Percentiles rank a stretch among this genome's conserved stretches.
Conservation (phyloP, 2,329 filamentous ascomycete genomes). For the Penicillium digitatum region DNA sequence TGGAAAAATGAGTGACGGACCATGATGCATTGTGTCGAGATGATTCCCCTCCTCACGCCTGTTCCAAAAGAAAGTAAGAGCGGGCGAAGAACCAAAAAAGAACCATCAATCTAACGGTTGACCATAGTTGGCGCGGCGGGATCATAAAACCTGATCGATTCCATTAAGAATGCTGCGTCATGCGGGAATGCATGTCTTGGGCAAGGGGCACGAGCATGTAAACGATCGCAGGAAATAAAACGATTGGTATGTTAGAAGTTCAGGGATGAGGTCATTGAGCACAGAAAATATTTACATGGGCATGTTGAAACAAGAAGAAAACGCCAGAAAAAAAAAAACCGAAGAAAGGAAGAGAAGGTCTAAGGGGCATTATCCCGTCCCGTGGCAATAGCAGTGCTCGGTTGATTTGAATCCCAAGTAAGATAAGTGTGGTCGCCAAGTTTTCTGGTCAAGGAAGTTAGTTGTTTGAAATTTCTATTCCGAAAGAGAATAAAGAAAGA, state of each 20-base stretch:
- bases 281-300: slow-evolving; percentile 18
- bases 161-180: slow-evolving; percentile 22
- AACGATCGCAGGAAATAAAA: not conserved
- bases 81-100: not conserved
- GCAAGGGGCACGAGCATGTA: slow-evolving; percentile 14
- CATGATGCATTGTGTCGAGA: slow-evolving; percentile 29
- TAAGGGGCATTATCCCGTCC: slow-evolving; percentile 48
- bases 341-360: not conserved
- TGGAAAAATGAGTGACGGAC: slow-evolving; percentile 19
- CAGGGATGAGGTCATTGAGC: slow-evolving; percentile 15
- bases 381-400: slow-evolving; percentile 53
- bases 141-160: slow-evolving; percentile 1
- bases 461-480: not conserved
- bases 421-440: slow-evolving; percentile 96
- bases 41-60: slow-evolving; percentile 11
- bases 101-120: not conserved
- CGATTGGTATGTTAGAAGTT: slow-evolving; percentile 11
- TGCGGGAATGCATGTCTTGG: slow-evolving; percentile 17
- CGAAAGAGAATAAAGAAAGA: not conserved
- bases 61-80: not conserved
- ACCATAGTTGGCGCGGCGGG: not conserved
- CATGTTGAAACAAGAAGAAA: slow-evolving; percentile 5
- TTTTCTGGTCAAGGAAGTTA: slow-evolving; percentile 60
- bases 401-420: slow-evolving; percentile 80
- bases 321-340: not conserved